Evolutionary conservation across 345 rosid genomes (phyloP).

Genomic region (Corymbia maculata): DNA sequence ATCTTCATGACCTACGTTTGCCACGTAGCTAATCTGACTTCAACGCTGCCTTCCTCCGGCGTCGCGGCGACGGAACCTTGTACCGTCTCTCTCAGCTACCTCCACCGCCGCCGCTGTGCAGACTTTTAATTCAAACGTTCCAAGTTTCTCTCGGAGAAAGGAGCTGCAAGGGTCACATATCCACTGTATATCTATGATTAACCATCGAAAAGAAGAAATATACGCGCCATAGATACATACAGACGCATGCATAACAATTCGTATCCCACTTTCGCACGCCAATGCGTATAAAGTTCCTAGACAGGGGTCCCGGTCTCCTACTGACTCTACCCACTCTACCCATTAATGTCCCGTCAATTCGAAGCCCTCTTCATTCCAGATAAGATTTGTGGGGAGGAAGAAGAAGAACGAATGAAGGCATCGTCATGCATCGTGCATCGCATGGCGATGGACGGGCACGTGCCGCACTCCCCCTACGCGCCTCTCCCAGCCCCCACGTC

Average conservation of each 20-base stretch:
- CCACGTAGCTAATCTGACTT: neutral
- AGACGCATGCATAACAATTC: neutral
- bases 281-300: neutral
- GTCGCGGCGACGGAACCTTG: neutral
- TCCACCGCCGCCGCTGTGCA: neutral
- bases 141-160: neutral
- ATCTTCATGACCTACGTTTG: neutral
- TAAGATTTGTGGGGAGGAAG: neutral
- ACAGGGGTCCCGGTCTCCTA: neutral
- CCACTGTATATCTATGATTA: neutral
- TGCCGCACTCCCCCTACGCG: neutral
- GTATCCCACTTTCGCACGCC: neutral
- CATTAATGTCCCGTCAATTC: neutral
- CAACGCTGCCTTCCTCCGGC: neutral
- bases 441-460: neutral
- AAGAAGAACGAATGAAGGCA: neutral
- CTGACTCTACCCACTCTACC: neutral
- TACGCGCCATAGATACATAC: neutral
- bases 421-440: neutral
- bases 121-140: neutral
- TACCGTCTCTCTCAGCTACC: neutral
- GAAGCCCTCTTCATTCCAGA: neutral
- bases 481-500: neutral
- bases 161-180: neutral
- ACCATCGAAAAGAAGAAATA: neutral